Evolutionary conservation across 805 yeast genomes (phyloP).

Genomic region (Cyberlindnera mycetangii): DNA sequence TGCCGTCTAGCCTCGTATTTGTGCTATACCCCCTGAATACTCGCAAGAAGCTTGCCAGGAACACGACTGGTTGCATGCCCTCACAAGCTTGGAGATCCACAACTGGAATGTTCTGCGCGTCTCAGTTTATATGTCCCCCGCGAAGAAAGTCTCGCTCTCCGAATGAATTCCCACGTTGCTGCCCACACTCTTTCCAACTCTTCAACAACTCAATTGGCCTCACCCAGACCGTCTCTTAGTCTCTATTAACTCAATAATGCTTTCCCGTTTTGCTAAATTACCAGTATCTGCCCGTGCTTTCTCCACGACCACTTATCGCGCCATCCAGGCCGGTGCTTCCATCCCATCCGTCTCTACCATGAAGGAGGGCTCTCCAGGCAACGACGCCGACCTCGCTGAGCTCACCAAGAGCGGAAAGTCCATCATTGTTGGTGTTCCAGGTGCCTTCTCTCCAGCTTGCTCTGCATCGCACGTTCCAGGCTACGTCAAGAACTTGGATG

Average conservation of each 20-base stretch:
- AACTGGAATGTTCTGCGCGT: too few relatives aligned
- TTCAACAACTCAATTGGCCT: not conserved
- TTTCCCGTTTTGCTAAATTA: conserved; percentile 12
- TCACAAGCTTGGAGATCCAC: too few relatives aligned
- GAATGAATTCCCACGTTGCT: not conserved
- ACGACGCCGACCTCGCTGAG: conserved; percentile 52
- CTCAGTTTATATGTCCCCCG: too few relatives aligned
- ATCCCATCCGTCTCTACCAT: conserved; percentile 57
- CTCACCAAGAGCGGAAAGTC: conserved; percentile 45
- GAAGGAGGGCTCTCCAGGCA: conserved; percentile 63
- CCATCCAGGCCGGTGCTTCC: conserved; percentile 53
- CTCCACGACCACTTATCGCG: conserved; percentile 24
- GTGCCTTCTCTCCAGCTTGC: conserved; percentile 83
- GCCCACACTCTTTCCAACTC: not conserved
- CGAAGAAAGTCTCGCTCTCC: conserved; percentile 2
- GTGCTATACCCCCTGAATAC: not conserved
- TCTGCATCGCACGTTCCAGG: conserved; percentile 72
- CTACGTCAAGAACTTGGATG: conserved; percentile 48
- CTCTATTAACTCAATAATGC: conserved; percentile 4
- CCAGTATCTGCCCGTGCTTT: conserved; percentile 23
- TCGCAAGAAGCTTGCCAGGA: too few relatives aligned
- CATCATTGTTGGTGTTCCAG: conserved; percentile 61
- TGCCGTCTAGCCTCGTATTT: not conserved
- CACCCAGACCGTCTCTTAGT: too few relatives aligned
- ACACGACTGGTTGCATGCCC: too few relatives aligned